phyloP scores from a whole-genome alignment of 306 rosid genomes.

The Dryas octopetala region DNA sequence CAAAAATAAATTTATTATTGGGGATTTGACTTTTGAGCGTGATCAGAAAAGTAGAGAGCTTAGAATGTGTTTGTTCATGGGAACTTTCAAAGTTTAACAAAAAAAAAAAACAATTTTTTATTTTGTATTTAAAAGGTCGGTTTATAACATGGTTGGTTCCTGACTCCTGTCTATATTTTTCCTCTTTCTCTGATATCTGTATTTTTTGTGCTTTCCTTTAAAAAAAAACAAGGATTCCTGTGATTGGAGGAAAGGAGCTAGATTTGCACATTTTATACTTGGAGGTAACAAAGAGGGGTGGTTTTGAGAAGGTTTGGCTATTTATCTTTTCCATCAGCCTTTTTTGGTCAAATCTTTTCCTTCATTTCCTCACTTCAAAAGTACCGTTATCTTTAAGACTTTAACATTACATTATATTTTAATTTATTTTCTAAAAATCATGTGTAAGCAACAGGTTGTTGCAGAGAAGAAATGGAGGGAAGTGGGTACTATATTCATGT shows the following conservation, averaged over 20 bases:
- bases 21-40: neutral
- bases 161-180: no score
- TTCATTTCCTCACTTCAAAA: neutral
- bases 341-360: neutral
- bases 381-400: no score
- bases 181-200: slow-evolving; percentile 1
- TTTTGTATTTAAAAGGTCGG: no score
- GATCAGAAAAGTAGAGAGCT: neutral
- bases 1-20: neutral
- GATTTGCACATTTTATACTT: slow-evolving; percentile 85
- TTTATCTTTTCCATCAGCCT: neutral
- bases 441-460: slow-evolving; percentile 52
- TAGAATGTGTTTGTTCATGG: no score
- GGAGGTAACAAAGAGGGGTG: slow-evolving; percentile 89
- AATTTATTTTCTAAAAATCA: no score
- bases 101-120: no score
- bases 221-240: slow-evolving; percentile 71
- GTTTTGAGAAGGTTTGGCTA: slow-evolving; percentile 71
- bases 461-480: slow-evolving; percentile 99
- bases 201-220: neutral
- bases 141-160: no score
- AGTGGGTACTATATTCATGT: slow-evolving; percentile 77
- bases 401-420: no score
- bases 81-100: no score
- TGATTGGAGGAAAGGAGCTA: slow-evolving; percentile 94